These are phyloP conservation scores for Dacryopinax primogenitus DNA, from an alignment of 768 basidiomycete species.

Conservation along the genomic window DNA sequence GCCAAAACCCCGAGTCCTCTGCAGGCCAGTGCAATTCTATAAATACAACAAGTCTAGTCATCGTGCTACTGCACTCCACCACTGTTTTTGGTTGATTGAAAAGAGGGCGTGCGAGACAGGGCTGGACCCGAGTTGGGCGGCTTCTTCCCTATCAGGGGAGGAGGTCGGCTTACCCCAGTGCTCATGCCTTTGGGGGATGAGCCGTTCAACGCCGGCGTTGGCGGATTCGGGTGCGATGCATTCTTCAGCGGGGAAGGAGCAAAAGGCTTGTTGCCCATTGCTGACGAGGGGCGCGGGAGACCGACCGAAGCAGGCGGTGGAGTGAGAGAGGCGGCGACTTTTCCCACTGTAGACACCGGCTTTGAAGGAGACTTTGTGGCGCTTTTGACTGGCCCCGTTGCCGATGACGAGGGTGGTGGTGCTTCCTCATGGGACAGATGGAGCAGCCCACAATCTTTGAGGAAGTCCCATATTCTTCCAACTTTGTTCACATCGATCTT, in stretches of 20 bases:
- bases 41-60: not conserved
- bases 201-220: not conserved
- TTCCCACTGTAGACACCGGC: not conserved
- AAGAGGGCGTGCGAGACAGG: not conserved
- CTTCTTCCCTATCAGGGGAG: not conserved
- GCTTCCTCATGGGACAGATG: not conserved
- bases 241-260: slow-evolving; percentile 1
- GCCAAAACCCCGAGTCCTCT: not conserved
- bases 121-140: not conserved
- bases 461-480: slow-evolving; percentile 82
- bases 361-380: not conserved
- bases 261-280: not conserved
- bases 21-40: not conserved
- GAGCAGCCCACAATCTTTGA: slow-evolving; percentile 59
- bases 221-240: not conserved
- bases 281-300: not conserved
- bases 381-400: not conserved
- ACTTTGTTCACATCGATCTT: slow-evolving; percentile 93
- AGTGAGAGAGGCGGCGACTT: not conserved
- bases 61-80: not conserved
- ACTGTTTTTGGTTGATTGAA: not conserved
- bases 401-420: not conserved
- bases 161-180: not conserved
- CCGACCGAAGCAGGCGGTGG: not conserved
- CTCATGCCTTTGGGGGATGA: not conserved